These are phyloP conservation scores for Fusarium caatingaense DNA, from an alignment of 2,329 filamentous ascomycete species.

Conservation along the genomic window DNA sequence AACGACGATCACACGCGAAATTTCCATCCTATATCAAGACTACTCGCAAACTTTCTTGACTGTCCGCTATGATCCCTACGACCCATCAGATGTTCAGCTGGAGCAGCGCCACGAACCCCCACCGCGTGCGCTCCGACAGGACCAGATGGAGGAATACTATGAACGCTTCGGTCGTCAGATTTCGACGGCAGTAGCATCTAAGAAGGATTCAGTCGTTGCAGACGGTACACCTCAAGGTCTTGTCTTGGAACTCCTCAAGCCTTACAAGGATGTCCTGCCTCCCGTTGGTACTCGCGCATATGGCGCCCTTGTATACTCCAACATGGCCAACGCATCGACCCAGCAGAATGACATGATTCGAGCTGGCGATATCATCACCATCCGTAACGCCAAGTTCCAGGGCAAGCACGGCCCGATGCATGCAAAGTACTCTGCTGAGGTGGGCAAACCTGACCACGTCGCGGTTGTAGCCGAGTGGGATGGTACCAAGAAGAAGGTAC, in stretches of 20 bases:
- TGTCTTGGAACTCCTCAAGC: constrained; percentile 80
- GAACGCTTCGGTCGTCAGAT: constrained; percentile 84
- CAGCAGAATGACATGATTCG: constrained; percentile 93
- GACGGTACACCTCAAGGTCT: constrained; percentile 85
- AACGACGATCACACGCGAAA: constrained; percentile 78
- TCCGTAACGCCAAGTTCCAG: constrained; percentile 94
- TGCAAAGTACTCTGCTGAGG: constrained; percentile 88
- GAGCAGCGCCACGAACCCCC: constrained; percentile 90
- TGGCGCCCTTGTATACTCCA: constrained; percentile 92
- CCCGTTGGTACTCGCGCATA: constrained; percentile 92
- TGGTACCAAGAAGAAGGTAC: constrained; percentile 96
- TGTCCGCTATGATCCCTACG: constrained; percentile 79
- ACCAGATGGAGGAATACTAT: constrained; percentile 90
- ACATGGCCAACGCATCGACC: constrained; percentile 92
- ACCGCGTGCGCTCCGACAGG: constrained; percentile 84
- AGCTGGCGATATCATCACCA: constrained; percentile 89
- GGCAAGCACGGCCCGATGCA: constrained; percentile 96
- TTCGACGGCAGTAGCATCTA: constrained; percentile 73
- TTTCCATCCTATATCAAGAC: constrained; percentile 92
- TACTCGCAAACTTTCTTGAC: constrained; percentile 95
- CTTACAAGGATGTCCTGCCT: constrained; percentile 77
- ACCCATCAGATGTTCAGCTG: constrained; percentile 77
- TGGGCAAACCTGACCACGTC: constrained; percentile 90
- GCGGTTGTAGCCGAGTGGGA: constrained; percentile 96
- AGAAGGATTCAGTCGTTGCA: constrained; percentile 83